Evolutionary conservation across 2,329 filamentous ascomycete genomes (phyloP), one percentile per base, ranked within the genome.

Genomic region (Claviceps paspali): DNA sequence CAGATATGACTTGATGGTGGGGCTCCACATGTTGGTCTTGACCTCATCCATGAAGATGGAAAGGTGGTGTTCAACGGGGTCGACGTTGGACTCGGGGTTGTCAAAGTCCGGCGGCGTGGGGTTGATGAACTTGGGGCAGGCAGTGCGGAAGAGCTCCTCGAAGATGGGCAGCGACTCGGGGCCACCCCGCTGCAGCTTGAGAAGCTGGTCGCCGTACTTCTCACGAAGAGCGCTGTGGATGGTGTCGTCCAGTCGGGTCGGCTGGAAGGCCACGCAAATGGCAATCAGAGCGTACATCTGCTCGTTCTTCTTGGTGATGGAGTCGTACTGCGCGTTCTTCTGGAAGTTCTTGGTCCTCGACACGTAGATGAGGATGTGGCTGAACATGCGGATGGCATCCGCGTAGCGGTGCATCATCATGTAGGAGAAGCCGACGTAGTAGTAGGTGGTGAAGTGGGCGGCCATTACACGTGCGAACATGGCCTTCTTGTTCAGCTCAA

Each of bases 391-490:
- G 67, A 98, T 95, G 61, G 91, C 91, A 64, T 98, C 91, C 63
- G 86, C 84, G 61, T 98, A 98, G 59, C 91, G 84, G 67, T 91
- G 86, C 84, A 96, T 93, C 91, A 98, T 98, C 88, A 98, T 96
- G 80, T 98, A 98, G 50, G 85, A 93, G 77, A 98, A 98, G 50
- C 91, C 91, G 45, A 98, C 88, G 61, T 96, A 96, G 77, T 98
- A 98, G 76, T 96, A 98, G 47, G 91, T 98, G 49, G 88, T 95
- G 69, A 96, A 96, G 70, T 98, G 91, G 41, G 91, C 91, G 38
- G 91, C 88, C 91, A 98, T 96, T 60, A 98, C 91, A 48, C 91
- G 84, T 45, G 91, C 88, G 60, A 98, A 98, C 84, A 96, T 96
- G 62, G 91, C 87, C 73, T 96, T 96, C 74, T 98, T 98, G 73